A percentile compares a stretch with the other conserved stretches of the same genome.
These are phyloP conservation scores for Taphrina deformans DNA, from an alignment of 1,139 yeast species.

Conservation along the genomic window DNA sequence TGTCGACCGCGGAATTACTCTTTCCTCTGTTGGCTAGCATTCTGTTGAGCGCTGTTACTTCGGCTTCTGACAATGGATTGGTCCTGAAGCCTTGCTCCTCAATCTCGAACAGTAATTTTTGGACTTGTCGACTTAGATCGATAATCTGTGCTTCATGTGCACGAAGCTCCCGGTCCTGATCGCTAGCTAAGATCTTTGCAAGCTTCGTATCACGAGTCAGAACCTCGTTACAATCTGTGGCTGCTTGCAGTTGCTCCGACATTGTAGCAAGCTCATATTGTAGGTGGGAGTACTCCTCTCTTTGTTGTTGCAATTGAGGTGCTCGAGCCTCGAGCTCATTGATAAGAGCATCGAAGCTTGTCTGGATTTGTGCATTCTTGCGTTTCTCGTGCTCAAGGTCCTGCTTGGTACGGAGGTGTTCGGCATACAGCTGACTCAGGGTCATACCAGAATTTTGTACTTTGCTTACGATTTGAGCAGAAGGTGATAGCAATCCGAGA, in stretches of 20 bases:
- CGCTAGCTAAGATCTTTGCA: constrained; percentile 41
- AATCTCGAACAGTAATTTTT: constrained; percentile 66
- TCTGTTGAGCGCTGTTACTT: constrained; percentile 54
- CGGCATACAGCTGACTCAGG: constrained; percentile 66
- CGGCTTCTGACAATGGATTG: constrained; percentile 60
- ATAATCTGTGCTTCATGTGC: constrained; percentile 51
- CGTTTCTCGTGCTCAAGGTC: constrained; percentile 69
- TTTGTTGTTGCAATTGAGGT: constrained; percentile 73
- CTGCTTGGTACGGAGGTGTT: constrained; percentile 61
- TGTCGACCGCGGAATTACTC: constrained; percentile 44
- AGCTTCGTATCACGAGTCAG: constrained; percentile 44
- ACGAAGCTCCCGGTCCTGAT: constrained; percentile 45
- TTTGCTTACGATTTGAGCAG: constrained; percentile 52
- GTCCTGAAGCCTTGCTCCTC: constrained; percentile 55
- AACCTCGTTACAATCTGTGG: constrained; percentile 51
- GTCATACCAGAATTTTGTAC: constrained; percentile 59
- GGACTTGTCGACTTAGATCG: constrained; percentile 80
- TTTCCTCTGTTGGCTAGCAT: constrained; percentile 31
- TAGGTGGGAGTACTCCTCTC: constrained; percentile 53
- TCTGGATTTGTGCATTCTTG: constrained; percentile 68
- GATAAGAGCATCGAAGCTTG: constrained; percentile 69
- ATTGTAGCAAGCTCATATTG: constrained; percentile 57
- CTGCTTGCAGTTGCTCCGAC: constrained; percentile 52
- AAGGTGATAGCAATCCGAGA: constrained; percentile 48
- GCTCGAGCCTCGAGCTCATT: constrained; percentile 76